Conservation (phyloP, 1,139 yeast genomes). For the Kodamaea derodonti region DNA sequence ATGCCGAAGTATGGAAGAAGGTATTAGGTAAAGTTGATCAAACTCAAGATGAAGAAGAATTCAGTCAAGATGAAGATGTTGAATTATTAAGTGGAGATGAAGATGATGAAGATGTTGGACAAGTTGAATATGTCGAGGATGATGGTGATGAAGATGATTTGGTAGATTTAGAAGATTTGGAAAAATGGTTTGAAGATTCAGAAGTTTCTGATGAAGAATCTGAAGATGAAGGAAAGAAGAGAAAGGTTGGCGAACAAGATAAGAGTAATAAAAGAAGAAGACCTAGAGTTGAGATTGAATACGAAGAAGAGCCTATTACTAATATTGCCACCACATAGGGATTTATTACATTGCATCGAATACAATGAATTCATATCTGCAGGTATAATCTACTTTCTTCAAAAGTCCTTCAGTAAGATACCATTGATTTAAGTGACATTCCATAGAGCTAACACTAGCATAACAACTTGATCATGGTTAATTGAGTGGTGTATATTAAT, state of each 20-base stretch:
- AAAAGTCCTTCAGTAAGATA: too few relatives aligned
- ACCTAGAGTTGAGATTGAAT: conserved; percentile 81
- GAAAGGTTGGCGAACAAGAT: conserved; percentile 36
- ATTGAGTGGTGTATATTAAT: too few relatives aligned
- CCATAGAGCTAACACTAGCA: too few relatives aligned
- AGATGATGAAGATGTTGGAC: conserved; percentile 68
- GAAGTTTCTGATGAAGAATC: conserved; percentile 38
- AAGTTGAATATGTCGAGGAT: conserved; percentile 82
- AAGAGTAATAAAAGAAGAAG: conserved; percentile 50
- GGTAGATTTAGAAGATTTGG: conserved; percentile 88
- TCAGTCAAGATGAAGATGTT: conserved; percentile 54
- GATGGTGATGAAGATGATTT: conserved; percentile 84
- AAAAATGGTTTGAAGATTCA: conserved; percentile 80
- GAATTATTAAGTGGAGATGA: conserved; percentile 55
- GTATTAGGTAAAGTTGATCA: conserved; percentile 72
- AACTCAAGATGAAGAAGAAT: conserved; percentile 60
- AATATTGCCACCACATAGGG: too few relatives aligned
- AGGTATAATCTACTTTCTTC: too few relatives aligned
- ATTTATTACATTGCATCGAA: too few relatives aligned
- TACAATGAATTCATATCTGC: too few relatives aligned
- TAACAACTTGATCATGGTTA: too few relatives aligned
- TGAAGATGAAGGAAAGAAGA: conserved; percentile 28
- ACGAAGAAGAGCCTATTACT: conserved; percentile 49
- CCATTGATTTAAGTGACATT: too few relatives aligned
- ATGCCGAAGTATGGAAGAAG: conserved; percentile 92